phyloP scores from a whole-genome alignment of 352 stramenopile species.

The Globisporangium paddicum region DNA sequence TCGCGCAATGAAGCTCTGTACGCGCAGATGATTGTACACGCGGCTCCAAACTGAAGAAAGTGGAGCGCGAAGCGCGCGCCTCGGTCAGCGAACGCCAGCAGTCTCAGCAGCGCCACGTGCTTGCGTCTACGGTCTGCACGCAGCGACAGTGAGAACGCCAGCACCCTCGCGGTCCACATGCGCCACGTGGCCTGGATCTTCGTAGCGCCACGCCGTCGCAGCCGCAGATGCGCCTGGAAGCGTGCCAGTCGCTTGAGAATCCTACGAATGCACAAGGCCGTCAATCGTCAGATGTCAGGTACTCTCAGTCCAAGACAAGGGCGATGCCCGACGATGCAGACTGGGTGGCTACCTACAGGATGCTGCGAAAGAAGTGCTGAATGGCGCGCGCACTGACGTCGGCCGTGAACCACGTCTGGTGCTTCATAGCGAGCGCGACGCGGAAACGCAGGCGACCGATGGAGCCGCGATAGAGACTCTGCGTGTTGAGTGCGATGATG shows the following conservation, averaged over 20 bases:
- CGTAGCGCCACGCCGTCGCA: constrained; percentile 30
- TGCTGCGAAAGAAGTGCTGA: constrained; percentile 76
- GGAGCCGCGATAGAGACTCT: constrained; percentile 46
- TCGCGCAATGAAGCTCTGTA: constrained; percentile 42
- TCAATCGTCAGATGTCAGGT: background rate
- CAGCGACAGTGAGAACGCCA: constrained; percentile 31
- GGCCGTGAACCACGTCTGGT: constrained; percentile 30
- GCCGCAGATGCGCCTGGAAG: constrained; percentile 33
- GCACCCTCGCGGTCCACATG: constrained; percentile 69
- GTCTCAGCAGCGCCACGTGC: constrained; percentile 23
- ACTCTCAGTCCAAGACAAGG: background rate
- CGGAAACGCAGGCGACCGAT: constrained; percentile 34
- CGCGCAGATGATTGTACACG: constrained; percentile 33
- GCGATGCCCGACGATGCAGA: background rate
- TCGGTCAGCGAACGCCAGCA: constrained; percentile 15
- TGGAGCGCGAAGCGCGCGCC: constrained; percentile 13
- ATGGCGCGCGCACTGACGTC: constrained; percentile 40
- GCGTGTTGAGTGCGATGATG: constrained; percentile 28
- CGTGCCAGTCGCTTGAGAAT: constrained; percentile 48
- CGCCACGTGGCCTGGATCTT: constrained; percentile 72
- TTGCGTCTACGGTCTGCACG: constrained; percentile 31
- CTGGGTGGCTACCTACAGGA: constrained; percentile 41
- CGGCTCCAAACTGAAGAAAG: constrained; percentile 57
- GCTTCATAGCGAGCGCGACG: constrained; percentile 18
- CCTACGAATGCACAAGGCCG: background rate